Base-by-base conservation (phyloP, 192 early-diverging fungal species). In the Rhizoclosmatium sp. region DNA sequence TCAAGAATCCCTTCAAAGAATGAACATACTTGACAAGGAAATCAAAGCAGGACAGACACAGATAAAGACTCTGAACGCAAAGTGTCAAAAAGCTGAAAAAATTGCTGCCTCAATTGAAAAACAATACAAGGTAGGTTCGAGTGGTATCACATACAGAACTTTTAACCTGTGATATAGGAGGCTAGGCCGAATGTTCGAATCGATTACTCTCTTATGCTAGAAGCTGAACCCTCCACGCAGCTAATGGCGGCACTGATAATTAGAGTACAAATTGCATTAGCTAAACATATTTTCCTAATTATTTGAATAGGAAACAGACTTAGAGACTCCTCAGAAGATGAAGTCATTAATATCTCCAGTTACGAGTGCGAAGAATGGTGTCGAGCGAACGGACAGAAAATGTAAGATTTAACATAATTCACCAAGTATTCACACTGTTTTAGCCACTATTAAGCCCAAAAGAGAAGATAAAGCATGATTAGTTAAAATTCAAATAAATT, bases 71-170 rank as follows among this genome's bases (percentile, higher is more conserved):
- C 21, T 83, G 56, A 59, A 71, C 4, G 12, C 46, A 9, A 59
- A 72, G 47, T 75, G 47, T 56, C 54, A 47, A 19, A 51, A 83
- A 44, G 82, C 83, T n/a, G 61, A 82, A 51, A 74, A 77, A 67
- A 74, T 87, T 2, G 84, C 84, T 59, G 86, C 86, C n/a, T 66
- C 78, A 45, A 81, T 87, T 41, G 86, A 87, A 64, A 79, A 77
- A 49, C 86, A 87, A 71, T 80, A 84, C 56, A 83, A 84, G 73
- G 81, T 78, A 46, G 46, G 14, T 54, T 61, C n/a, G 19, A 31
- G 19, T 10, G 56, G 19, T 16, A 58, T 42, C 44, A 10, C 10
- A 16, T 72, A n/a, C 7, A 5, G 61, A 5, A 19, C 23, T 23
- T 58, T 72, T 76, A 16, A 65, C 65, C 14, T 23, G 65, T 4